Evolutionary conservation across 371 early-diverging fungal genomes (phyloP).

Genomic region (Haplosporangium sp.): DNA sequence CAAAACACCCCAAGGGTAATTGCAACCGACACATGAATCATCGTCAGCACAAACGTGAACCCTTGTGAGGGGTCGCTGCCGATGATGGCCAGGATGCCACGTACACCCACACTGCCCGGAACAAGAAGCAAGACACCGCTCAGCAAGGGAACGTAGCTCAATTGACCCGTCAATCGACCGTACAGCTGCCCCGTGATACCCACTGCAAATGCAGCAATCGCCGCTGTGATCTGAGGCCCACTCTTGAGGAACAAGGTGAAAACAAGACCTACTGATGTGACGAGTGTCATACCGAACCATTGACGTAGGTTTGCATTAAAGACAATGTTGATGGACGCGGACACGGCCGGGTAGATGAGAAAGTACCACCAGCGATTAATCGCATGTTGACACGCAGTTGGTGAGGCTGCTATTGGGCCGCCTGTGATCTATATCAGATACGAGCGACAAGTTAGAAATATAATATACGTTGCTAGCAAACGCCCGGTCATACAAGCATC

Average conservation of each 20-base stretch:
- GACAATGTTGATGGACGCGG: slow-evolving; percentile 50
- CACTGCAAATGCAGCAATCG: slow-evolving; percentile 66
- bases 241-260: slow-evolving; percentile 45
- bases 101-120: slow-evolving; percentile 66
- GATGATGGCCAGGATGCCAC: slow-evolving; percentile 46
- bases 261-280: slow-evolving; percentile 39
- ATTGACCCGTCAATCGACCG: slow-evolving; percentile 62
- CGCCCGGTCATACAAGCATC: slow-evolving; percentile 8
- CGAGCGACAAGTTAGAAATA: not conserved
- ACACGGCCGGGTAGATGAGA: slow-evolving; percentile 42
- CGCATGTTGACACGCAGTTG: slow-evolving; percentile 20
- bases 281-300: slow-evolving; percentile 54
- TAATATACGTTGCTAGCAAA: not conserved
- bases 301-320: slow-evolving; percentile 55
- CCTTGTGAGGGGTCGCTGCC: slow-evolving; percentile 60
- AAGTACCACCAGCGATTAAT: slow-evolving; percentile 50
- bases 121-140: slow-evolving; percentile 68
- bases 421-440: slow-evolving; percentile 19
- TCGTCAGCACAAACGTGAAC: slow-evolving; percentile 61
- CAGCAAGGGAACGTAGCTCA: slow-evolving; percentile 68
- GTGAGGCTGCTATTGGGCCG: slow-evolving; percentile 4
- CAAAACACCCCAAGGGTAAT: slow-evolving; percentile 71
- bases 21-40: slow-evolving; percentile 61
- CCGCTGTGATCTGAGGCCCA: slow-evolving; percentile 61
- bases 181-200: slow-evolving; percentile 67